Evolutionary conservation across 768 basidiomycete genomes (phyloP).

Genomic region (Lentinula guzmanii): DNA sequence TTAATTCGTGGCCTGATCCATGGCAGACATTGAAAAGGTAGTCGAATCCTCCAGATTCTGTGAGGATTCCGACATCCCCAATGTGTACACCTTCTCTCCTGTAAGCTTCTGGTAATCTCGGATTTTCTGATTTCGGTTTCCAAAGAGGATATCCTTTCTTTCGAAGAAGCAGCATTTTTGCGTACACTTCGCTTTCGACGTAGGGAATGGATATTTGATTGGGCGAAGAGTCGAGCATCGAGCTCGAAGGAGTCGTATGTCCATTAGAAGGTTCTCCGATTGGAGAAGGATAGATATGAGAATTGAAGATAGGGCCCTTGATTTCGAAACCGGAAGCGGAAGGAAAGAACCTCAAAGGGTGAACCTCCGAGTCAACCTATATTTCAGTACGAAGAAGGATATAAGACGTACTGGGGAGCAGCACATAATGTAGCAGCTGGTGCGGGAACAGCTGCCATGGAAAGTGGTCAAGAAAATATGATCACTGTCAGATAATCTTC

Average conservation of each 20-base stretch:
- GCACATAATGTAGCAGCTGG: too few relatives aligned
- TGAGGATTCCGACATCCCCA: slow-evolving; percentile 2
- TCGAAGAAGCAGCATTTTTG: neutral
- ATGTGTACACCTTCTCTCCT: neutral
- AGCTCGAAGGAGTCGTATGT: neutral
- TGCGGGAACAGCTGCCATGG: neutral
- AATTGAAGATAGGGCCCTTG: neutral
- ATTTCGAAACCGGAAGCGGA: neutral
- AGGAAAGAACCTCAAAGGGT: neutral
- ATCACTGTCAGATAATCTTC: too few relatives aligned
- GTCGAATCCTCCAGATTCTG: neutral
- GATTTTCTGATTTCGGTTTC: neutral
- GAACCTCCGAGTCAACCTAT: neutral
- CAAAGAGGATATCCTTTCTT: neutral
- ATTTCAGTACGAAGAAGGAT: neutral
- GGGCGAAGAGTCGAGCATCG: neutral
- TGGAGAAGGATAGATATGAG: neutral
- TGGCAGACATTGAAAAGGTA: slow-evolving; percentile 3
- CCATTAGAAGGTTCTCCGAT: neutral
- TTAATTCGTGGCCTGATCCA: neutral
- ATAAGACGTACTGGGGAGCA: neutral
- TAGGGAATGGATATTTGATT: too few relatives aligned
- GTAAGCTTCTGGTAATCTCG: neutral
- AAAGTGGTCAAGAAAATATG: too few relatives aligned
- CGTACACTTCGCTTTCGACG: neutral